Base-by-base conservation (phyloP, 805 yeast species). In the Yamadazyma sp. region DNA sequence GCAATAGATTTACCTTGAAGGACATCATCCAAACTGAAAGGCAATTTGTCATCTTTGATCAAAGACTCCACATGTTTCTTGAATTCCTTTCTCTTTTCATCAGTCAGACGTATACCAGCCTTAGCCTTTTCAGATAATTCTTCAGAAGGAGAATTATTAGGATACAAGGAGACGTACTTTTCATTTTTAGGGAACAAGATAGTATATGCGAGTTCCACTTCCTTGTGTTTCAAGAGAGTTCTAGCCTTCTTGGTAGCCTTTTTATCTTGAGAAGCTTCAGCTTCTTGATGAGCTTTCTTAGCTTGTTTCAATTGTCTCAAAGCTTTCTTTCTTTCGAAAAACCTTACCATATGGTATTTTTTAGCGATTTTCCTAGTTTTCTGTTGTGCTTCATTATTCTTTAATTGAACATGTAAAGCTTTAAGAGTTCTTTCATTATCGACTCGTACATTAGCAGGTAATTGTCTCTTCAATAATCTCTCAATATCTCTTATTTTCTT, bases 321-420 rank as follows among this genome's bases (percentile, higher is more conserved):
- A 0, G 96, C 93, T 70, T 88, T 89, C 63, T 87, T 86, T 53
- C 74, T 78, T 58, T 89, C 98, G 43, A 93, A 86, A 55, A 93
- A 93, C 46, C 91, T 75, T 31, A 93, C 87, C 89, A 87, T 88
- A 55, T 87, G 96, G 56, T 93, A 93, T 61, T 82, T 85, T 47
- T 79, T 74, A 9, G 86, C 76, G 25, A 69, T 61, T 35, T 73
- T 69, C 43, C 70, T 73, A 12, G 75, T 73, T 45, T 65, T 69
- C 30, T 65, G 61, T 20, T 60, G 60, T 24, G 57, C 42, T 40
- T 71, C 69, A 12, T 76, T 73, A 26, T 67, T 66, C 30, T 65
- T 65, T 36, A 84, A 64, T 50, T 85, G 88, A 4, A 68, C 59
- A 33, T 73, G 68, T 42, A 83, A 60, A 1, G 86, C 86, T 31